phyloP scores from a whole-genome alignment of 345 rosid genomes.

The Eucalyptus curtisii region DNA sequence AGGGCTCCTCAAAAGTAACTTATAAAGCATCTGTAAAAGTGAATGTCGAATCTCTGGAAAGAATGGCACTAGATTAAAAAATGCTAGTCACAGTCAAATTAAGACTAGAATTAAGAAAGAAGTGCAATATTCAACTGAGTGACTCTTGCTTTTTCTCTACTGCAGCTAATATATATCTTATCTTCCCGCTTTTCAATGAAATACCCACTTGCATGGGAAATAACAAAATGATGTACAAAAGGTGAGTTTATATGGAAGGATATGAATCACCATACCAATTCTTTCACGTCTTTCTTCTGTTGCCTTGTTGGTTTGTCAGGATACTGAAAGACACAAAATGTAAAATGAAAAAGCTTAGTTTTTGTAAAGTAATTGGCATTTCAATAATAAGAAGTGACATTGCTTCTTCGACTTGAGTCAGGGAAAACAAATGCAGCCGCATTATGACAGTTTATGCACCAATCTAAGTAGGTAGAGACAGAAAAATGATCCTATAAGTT shows the following conservation, averaged over 20 bases:
- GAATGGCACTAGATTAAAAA: neutral
- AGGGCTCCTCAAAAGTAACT: neutral
- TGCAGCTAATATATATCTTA: neutral
- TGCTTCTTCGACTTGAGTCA: neutral
- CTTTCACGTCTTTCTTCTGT: slow-evolving; percentile 85
- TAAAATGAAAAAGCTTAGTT: neutral
- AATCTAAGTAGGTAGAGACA: neutral
- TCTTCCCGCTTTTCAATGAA: neutral
- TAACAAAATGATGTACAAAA: neutral
- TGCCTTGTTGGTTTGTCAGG: slow-evolving; percentile 96
- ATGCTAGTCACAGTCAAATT: neutral
- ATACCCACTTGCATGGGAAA: neutral
- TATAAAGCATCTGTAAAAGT: neutral
- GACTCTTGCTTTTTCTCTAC: neutral
- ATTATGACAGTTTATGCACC: neutral
- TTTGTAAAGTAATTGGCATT: neutral
- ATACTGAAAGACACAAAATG: slow-evolving; percentile 34
- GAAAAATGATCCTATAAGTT: neutral
- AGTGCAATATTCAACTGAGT: neutral
- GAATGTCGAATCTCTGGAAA: neutral
- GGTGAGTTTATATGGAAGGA: neutral
- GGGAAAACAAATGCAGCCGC: neutral
- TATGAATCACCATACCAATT: slow-evolving; percentile 43
- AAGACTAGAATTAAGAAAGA: neutral
- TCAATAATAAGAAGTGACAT: neutral